phyloP scores from a whole-genome alignment of 2,329 filamentous ascomycete genomes.

The Gnomoniopsis smithogilvyi region DNA sequence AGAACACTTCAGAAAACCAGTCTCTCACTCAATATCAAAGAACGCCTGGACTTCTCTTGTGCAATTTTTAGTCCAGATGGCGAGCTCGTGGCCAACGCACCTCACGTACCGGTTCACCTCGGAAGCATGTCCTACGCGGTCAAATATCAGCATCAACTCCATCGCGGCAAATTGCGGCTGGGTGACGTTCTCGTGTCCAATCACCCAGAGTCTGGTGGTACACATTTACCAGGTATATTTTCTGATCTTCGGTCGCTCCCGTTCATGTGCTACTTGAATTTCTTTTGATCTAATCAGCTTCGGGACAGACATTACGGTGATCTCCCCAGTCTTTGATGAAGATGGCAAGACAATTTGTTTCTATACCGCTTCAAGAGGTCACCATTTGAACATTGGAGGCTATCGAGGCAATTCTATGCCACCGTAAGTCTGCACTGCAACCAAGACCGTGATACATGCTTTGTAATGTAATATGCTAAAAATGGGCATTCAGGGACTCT shows the following conservation, averaged over 20 bases:
- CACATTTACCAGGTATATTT: conserved; percentile 29
- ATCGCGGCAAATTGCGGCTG: conserved; percentile 28
- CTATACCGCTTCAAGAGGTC: conserved; percentile 35
- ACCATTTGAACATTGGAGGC: conserved; percentile 35
- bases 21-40: conserved; percentile 46
- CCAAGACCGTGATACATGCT: too few relatives aligned
- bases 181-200: conserved; percentile 38
- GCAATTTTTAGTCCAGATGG: conserved; percentile 38
- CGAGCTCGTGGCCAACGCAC: conserved; percentile 36
- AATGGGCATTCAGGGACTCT: conserved; percentile 51
- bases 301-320: conserved; percentile 33
- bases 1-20: conserved; percentile 52
- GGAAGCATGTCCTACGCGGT: conserved; percentile 39
- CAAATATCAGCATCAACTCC: conserved; percentile 32
- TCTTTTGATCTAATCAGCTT: background rate
- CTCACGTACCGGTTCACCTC: conserved; percentile 38
- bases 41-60: conserved; percentile 40
- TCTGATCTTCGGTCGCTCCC: background rate
- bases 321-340: conserved; percentile 34
- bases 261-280: too few relatives aligned
- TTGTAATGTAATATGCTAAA: too few relatives aligned
- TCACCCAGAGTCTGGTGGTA: conserved; percentile 33
- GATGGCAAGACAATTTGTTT: conserved; percentile 27
- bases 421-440: conserved; percentile 27
- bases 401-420: conserved; percentile 31